Base-by-base conservation (phyloP, 1,139 yeast species). In the Torulaspora globosa region DNA sequence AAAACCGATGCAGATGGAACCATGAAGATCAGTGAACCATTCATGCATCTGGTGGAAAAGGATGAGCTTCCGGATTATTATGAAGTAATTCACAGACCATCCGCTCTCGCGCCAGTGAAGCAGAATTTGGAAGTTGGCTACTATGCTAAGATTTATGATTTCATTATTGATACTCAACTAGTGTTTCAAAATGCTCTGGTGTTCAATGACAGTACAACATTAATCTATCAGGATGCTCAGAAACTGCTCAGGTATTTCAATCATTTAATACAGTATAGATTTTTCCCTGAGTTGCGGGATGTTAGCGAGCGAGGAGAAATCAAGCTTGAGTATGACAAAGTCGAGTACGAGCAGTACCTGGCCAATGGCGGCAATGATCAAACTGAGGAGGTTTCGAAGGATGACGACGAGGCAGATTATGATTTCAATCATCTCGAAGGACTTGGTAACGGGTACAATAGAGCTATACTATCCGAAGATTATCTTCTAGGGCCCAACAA, bases 21-120 rank as follows among this genome's bases (percentile, higher is more conserved):
- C 11, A 46, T 59, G 16, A 69, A 71, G 29, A 65, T 79, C 12
- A 72, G 81, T 50, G 76, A 70, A 2, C 84, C 85, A 0, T 80
- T 80, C 54, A 58, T 78, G 66, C 82, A 79, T 18, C 72, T 75
- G 43, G 80, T 80, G 5, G 79, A 78, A 55, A 71, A 70, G 16
- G 73, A 71, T 5, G 74, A 72, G 49, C 75, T 79, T 49, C 82
- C 84, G 0, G 85, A 80, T 51, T 80, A 80, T 62, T 74, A 74
- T 58, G 73, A 73, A 47, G 69, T 76, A 11, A 77, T 81, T 27
- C 69, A 74, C 38, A 69, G 70, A 38, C 87, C 86, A 18, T 78
- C 80, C 52, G 75, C 85, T 1, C 73, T 81, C 56, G 71, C 71
- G 41, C 66, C 69, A 38, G 72, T 81, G 11, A 65, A 71, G 44